Conservation (phyloP, 352 stramenopile species). For the Phytopythium oedochilum region DNA sequence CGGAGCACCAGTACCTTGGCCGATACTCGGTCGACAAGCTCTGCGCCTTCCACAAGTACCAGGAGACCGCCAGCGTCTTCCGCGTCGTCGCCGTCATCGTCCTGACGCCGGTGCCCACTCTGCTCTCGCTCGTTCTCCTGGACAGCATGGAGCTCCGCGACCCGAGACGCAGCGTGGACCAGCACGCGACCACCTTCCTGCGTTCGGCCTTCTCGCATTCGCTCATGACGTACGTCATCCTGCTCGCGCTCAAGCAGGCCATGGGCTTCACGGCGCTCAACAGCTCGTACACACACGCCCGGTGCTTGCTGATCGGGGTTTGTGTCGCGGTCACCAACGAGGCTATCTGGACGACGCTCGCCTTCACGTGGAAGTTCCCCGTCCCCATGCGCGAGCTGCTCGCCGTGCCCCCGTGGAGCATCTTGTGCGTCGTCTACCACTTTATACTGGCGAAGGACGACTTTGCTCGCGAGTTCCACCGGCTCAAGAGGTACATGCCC, state of each 20-base stretch:
- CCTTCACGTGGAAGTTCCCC: constrained; percentile 9
- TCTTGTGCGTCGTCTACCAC: constrained; percentile 7
- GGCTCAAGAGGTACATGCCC: constrained; percentile 9
- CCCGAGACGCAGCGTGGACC: not conserved
- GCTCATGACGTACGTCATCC: constrained; percentile 9
- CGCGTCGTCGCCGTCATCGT: constrained; percentile 12
- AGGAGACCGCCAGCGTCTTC: constrained; percentile 5
- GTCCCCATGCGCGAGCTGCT: constrained; percentile 13
- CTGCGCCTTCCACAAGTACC: constrained; percentile 14
- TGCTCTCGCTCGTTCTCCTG: constrained; percentile 5
- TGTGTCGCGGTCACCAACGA: constrained; percentile 9
- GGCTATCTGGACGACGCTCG: constrained; percentile 6
- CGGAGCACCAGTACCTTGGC: constrained; percentile 12
- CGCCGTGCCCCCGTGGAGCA: constrained; percentile 3
- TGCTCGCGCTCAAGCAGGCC: constrained; percentile 6
- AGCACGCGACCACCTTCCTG: constrained; percentile 7
- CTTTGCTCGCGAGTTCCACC: not conserved
- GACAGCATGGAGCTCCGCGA: constrained; percentile 6
- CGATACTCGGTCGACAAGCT: constrained; percentile 23
- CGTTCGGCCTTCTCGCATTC: constrained; percentile 5
- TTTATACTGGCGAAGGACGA: constrained; percentile 8
- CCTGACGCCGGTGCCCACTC: constrained; percentile 8
- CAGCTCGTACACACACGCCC: constrained; percentile 8
- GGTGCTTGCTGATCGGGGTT: constrained; percentile 6
- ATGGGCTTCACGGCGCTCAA: constrained; percentile 3